Conservation (phyloP, 202 grass and related monocot species). For the Alloteropsis angusta region DNA sequence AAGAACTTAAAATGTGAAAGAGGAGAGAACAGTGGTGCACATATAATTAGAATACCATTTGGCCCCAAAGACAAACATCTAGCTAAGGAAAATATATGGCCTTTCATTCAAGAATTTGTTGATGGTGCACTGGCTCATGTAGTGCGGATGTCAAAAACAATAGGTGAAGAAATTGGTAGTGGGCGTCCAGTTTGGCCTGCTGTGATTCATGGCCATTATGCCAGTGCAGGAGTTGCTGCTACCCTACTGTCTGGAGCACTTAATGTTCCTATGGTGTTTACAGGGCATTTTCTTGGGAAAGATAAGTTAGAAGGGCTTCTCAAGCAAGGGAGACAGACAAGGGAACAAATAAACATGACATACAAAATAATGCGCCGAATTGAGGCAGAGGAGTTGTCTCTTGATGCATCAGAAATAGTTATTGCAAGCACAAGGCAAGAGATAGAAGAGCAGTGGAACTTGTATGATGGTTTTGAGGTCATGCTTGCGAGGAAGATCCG, state of each 20-base stretch:
- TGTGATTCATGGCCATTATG: constrained; percentile 97
- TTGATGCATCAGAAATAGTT: constrained; percentile 94
- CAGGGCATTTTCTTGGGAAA: constrained; percentile 94
- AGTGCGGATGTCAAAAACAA: constrained; percentile 76
- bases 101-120: constrained; percentile 96
- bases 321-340: constrained; percentile 89
- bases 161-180: constrained; percentile 73
- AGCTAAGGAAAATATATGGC: constrained; percentile 92
- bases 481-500: constrained; percentile 80
- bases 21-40: constrained; percentile 85
- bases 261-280: constrained; percentile 96
- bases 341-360: constrained; percentile 82
- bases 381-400: constrained; percentile 76
- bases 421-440: constrained; percentile 95
- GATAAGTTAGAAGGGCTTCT: constrained; percentile 93
- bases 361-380: constrained; percentile 99
- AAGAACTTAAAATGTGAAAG: constrained; percentile 69
- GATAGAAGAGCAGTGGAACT: constrained; percentile 95
- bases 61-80: constrained; percentile 90
- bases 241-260: constrained; percentile 85
- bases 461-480: constrained; percentile 98
- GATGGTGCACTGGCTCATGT: constrained; percentile 82
- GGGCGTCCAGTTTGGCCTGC: constrained; percentile 72
- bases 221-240: constrained; percentile 85
- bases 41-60: constrained; percentile 94